Evolutionary conservation across 257 asterid genomes (phyloP), one percentile per base, ranked within the genome.

Genomic region (Ajuga chamaepitys): DNA sequence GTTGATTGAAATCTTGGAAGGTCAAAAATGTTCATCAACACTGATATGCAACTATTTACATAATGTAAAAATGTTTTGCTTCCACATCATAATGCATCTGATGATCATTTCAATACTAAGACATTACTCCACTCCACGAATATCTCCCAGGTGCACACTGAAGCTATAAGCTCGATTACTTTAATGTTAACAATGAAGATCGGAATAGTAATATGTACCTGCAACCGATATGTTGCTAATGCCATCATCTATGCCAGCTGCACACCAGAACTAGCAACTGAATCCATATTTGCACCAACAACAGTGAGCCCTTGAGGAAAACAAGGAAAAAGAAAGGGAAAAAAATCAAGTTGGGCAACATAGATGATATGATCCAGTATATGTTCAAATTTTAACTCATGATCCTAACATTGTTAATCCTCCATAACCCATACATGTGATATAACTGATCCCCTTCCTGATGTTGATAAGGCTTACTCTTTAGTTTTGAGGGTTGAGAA

Each of bases 181-280:
- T 65, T 53, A 59, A 20, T 51, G 52, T 26, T 24, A 64, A 26
- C 54, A 56, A 17, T 6, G 67, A 75, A 24, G 24, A 68, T 14
- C 34, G 2, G n/a, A 14, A 68, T 53, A 57, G 21, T 21, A 51
- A 44, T 18, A 53, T 45, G 32, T 76, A 84, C 88, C 91, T 82
- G 88, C 80, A 78, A 71, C 58, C 74, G 86, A 82, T 65, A 61
- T 64, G 82, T 83, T 6, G 83, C 76, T 68, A 76, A 74, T 10
- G 81, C 91, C 95, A 86, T 86, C 75, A 53, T 74, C 77, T 75
- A 80, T 66, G 58, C 75, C 71, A 44, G 22, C 70, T 32, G 73
- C 65, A 67, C 40, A 58, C 72, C 13, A 50, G 68, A 75, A 71
- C 59, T 58, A 59, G 78, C 75, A 67, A 54, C 72, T 48, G 68